Percentiles rank a stretch among this genome's conserved stretches.
Evolutionary conservation across 169 alveolate genomes (phyloP).

Genomic region (Condylostoma magnum): DNA sequence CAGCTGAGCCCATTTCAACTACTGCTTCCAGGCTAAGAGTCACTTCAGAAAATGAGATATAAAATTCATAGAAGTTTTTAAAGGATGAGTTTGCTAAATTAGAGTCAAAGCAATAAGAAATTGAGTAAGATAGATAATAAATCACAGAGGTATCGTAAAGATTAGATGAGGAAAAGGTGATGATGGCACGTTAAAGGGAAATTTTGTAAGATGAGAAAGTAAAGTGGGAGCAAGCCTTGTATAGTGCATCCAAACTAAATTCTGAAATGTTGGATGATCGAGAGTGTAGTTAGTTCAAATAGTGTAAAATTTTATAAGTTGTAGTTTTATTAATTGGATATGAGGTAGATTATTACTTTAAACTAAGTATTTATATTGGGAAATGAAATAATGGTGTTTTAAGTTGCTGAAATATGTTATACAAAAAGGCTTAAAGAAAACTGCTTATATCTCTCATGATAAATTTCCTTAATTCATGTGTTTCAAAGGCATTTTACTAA

Average conservation of each 20-base stretch:
- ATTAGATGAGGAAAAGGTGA: conserved; percentile 15
- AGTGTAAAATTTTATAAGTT: too few species aligned
- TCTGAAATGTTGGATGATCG: conserved; percentile 12
- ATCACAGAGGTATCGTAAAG: conserved; percentile 9
- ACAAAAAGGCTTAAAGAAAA: too few species aligned
- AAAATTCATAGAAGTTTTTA: conserved; percentile 10
- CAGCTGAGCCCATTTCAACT: conserved; percentile 3
- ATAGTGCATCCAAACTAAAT: conserved; percentile 8
- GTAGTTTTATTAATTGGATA: too few species aligned
- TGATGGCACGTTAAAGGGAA: conserved; percentile 7
- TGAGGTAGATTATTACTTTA: too few species aligned
- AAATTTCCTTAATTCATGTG: too few species aligned
- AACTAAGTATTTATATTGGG: too few species aligned
- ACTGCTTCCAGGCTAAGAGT: conserved; percentile 24
- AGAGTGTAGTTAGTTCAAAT: background rate
- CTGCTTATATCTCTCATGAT: too few species aligned
- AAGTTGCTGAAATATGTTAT: too few species aligned
- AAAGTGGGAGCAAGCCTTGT: conserved; percentile 30
- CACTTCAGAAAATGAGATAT: conserved; percentile 10
- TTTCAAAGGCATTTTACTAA: too few species aligned
- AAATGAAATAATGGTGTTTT: too few species aligned
- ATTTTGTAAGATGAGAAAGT: conserved; percentile 16
- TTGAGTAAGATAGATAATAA: conserved; percentile 15
- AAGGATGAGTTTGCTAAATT: conserved; percentile 24
- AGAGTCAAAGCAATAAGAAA: conserved; percentile 21